Evolutionary conservation across 106 monocot species (phyloP).

Genomic region (Triglochin maritima): DNA sequence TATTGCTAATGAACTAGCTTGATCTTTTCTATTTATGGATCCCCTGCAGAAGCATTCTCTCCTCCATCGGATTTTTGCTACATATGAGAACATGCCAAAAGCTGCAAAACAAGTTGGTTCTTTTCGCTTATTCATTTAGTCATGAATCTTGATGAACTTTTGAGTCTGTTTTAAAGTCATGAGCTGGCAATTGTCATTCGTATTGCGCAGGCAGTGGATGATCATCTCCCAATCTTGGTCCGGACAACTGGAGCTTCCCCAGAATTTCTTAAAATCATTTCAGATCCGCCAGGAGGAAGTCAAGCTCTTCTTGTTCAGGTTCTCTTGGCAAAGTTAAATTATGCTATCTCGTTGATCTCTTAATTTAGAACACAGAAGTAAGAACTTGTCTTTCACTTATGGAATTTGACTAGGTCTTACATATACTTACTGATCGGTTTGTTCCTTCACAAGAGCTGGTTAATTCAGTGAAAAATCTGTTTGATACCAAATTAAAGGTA

Average conservation of each 20-base stretch:
- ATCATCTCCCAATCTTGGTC: constrained; percentile 77
- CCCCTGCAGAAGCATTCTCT: constrained; percentile 76
- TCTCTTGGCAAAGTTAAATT: neutral
- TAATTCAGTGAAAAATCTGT: constrained; percentile 47
- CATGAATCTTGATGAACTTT: neutral
- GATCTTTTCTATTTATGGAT: too few species aligned
- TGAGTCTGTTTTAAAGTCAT: neutral
- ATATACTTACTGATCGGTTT: constrained; percentile 57
- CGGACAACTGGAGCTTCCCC: constrained; percentile 65
- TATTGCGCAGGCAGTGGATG: constrained; percentile 76
- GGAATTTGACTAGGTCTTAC: constrained; percentile 52
- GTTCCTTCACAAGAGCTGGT: constrained; percentile 66
- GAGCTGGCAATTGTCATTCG: constrained; percentile 5
- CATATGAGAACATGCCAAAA: constrained; percentile 51
- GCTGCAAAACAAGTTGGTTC: constrained; percentile 52
- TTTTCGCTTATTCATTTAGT: neutral
- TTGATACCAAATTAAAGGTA: constrained; percentile 72
- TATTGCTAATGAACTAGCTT: neutral
- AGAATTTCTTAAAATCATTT: constrained; percentile 67
- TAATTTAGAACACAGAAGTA: too few species aligned
- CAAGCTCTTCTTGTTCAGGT: constrained; percentile 72
- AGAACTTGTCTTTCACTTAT: neutral
- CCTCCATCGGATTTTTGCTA: constrained; percentile 55
- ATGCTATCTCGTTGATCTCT: too few species aligned
- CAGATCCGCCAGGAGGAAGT: constrained; percentile 70